Evolutionary conservation across 306 rosid species (phyloP), one percentile per base, ranked within the genome.

Genomic region (Acacia crassicarpa): DNA sequence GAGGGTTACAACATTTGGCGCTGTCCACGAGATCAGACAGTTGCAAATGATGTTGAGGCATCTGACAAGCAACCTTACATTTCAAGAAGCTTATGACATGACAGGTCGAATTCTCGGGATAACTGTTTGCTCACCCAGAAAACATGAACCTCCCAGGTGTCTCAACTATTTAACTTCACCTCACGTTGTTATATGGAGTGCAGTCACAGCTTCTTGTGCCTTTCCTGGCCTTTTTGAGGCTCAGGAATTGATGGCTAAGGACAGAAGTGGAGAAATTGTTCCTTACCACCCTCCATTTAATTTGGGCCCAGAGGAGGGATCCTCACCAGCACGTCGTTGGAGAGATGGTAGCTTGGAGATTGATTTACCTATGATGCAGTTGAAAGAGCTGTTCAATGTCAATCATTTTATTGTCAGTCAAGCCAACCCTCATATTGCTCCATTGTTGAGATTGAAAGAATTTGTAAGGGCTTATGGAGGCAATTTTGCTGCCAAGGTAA

Each of bases 171-270:
- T 95, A 89, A 95, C 99, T 22, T 95, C 99, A 23, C 99, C 99
- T 45, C 97, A 95, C 82, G 99, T 95, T 87, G 98, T 95, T 67
- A 93, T 95, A 90, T 95, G 99, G 99, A 95, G 99, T 83, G 99
- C 99, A 43, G 99, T 95, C 76, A 95, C 97, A 2, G 99, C 99
- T 78, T 95, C 99, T 70, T 95, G 99, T 68, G 99, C 99, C 65
- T 95, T 95, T 80, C 99, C 97, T 63, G 99, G 97, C 59, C 99
- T 95, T 77, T 95, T 93, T 51, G 99, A 95, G 93, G 99, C 98
- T 32, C 98, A 95, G 85, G 99, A 95, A 83, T 84, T 95, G 76
- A 95, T 95, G 99, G 99, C 99, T 40, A 95, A 95, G 91, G 89
- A 95, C 87, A 89, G 99, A 84, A 92, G 93, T 59, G 98, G 99